Evolutionary conservation across 495 filamentous ascomycete genomes (phyloP).

Genomic region (Talaromyces borbonicus): DNA sequence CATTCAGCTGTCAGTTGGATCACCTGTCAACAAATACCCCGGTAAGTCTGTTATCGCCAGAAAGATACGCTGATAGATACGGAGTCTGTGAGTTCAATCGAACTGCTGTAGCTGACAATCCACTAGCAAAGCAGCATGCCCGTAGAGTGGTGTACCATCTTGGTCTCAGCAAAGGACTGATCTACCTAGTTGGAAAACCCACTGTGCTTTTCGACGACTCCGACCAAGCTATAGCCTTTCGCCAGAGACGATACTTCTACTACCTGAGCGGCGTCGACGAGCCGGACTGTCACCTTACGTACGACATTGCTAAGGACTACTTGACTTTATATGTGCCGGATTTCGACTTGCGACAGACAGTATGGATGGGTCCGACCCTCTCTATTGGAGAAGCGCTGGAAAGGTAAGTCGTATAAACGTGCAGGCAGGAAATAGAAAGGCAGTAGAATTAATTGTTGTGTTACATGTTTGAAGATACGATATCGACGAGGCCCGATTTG

Average conservation of each 20-base stretch:
- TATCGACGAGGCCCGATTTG: slow-evolving; percentile 63
- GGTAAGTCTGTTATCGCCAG: slow-evolving; percentile 16
- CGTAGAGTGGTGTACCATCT: slow-evolving; percentile 60
- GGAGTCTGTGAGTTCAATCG: too few species aligned
- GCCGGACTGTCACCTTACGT: slow-evolving; percentile 73
- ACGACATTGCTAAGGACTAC: slow-evolving; percentile 61
- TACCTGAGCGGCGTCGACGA: slow-evolving; percentile 81
- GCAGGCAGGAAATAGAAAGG: slow-evolving; percentile 37
- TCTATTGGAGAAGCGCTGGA: slow-evolving; percentile 59
- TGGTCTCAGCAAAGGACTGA: slow-evolving; percentile 48
- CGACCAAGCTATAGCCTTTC: slow-evolving; percentile 65
- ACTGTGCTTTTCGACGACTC: slow-evolving; percentile 68
- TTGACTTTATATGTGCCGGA: slow-evolving; percentile 89
- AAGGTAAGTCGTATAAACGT: slow-evolving; percentile 45
- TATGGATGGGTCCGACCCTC: slow-evolving; percentile 90
- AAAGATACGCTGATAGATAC: too few species aligned
- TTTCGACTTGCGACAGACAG: slow-evolving; percentile 75
- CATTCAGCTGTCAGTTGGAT: slow-evolving; percentile 22
- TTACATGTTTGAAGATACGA: slow-evolving; percentile 45
- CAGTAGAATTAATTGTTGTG: slow-evolving; percentile 48
- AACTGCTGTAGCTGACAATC: background rate
- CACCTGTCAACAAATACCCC: slow-evolving; percentile 35
- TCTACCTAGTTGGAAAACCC: slow-evolving; percentile 77
- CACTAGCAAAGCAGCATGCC: slow-evolving; percentile 69
- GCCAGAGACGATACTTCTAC: slow-evolving; percentile 88